Base-by-base conservation (phyloP, 2,329 filamentous ascomycete genomes). In the Parascedosporium putredinis region DNA sequence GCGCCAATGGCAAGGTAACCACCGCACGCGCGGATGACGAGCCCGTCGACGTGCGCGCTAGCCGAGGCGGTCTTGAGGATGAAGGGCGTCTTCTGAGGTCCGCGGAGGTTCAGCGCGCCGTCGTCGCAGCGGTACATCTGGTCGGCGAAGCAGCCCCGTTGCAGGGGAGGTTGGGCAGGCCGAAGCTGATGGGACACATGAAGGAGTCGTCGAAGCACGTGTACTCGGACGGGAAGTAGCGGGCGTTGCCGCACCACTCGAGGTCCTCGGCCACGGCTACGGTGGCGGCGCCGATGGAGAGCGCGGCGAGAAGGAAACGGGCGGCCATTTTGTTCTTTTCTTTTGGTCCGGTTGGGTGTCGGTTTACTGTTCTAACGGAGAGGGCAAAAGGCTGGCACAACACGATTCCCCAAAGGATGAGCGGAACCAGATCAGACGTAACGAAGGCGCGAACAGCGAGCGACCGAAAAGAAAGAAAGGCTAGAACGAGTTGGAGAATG, bases 151-250 rank as follows among this genome's bases (percentile, higher is more conserved):
- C 50, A 51, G 10, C 29, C 50, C 44, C 45, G 23, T 25, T 25
- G 25, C 50, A 51, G 7, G 50, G 45, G 6, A 34, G 38, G 10
- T 25, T 51, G 22, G 50, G 45, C 7, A 48, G 25, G 16, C 50
- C 50, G 50, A 48, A 47, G 18, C 18, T 7, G 10, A 48, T 44
- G 18, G 50, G 50, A 45, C 50, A 51, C 14, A 51, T 24, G 18
- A 29, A 43, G 16, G 23, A 24, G 44, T 45, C 36, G 40, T 48
- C 45, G 38, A 47, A 51, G 45, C 50, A 51, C 34, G 50, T 45
- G 50, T 51, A 51, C 36, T 51, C 50, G 5, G 23, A 29, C 6
- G 50, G 50, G 29, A 33, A 51, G 45, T 51, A 51, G 20, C 27
- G 45, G 10, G 34, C 45, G 7, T 42, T 38, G 22, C 50, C 45